These are phyloP conservation scores for Juncus inflexus DNA, from an alignment of 176 grass and related monocot genomes.

Conservation along the genomic window DNA sequence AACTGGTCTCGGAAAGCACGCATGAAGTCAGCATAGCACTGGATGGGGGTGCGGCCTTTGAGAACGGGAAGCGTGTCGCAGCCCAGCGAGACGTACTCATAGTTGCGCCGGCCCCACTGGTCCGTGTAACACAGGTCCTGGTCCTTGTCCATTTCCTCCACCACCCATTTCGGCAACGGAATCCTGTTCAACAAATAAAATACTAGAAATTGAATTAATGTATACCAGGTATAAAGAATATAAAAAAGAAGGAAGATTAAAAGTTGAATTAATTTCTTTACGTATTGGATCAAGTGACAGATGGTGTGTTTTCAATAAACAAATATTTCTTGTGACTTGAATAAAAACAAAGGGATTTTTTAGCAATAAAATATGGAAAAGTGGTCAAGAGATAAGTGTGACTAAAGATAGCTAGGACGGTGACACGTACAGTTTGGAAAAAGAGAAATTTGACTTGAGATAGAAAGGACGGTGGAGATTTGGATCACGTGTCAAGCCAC, in stretches of 20 bases:
- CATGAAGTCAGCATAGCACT: conserved; percentile 95
- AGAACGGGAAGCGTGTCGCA: conserved; percentile 69
- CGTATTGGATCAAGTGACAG: neutral
- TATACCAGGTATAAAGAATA: too few relatives aligned
- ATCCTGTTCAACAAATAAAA: conserved; percentile 34
- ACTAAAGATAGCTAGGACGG: too few relatives aligned
- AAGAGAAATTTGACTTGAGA: too few relatives aligned
- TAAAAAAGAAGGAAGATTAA: neutral
- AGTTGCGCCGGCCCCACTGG: conserved; percentile 72
- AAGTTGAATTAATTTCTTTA: neutral
- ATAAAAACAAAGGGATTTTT: too few relatives aligned
- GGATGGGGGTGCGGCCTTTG: conserved; percentile 63
- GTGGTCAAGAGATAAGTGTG: too few relatives aligned
- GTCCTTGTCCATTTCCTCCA: conserved; percentile 65
- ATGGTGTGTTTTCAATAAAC: neutral
- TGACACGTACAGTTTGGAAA: too few relatives aligned
- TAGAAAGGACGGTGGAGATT: too few relatives aligned
- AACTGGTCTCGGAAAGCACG: conserved; percentile 72
- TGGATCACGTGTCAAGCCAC: too few relatives aligned
- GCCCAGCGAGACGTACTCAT: conserved; percentile 71
- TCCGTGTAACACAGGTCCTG: conserved; percentile 69
- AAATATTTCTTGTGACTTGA: too few relatives aligned
- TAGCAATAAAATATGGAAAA: too few relatives aligned
- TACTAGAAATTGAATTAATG: too few relatives aligned
- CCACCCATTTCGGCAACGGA: conserved; percentile 60